phyloP scores from a whole-genome alignment of 768 basidiomycete species.

The Infundibulicybe gibba region DNA sequence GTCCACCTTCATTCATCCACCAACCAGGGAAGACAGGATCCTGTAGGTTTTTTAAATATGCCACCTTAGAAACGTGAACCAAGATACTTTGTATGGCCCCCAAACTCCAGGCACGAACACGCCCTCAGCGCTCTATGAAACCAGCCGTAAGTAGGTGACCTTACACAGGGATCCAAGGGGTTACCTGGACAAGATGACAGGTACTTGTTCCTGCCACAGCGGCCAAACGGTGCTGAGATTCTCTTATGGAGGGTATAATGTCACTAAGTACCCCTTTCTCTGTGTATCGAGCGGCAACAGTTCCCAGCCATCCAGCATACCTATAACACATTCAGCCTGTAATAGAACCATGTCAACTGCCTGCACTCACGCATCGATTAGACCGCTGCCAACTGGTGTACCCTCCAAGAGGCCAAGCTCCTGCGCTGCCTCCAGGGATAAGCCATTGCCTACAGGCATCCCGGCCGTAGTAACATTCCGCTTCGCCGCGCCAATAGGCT shows the following conservation, averaged over 20 bases:
- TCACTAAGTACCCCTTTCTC: slow-evolving; percentile 50
- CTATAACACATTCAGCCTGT: slow-evolving; percentile 24
- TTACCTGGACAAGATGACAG: slow-evolving; percentile 88
- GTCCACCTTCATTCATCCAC: slow-evolving; percentile 99
- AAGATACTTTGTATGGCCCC: slow-evolving; percentile 78
- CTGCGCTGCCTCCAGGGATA: slow-evolving; percentile 73
- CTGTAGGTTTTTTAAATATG: slow-evolving; percentile 25
- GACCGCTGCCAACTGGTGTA: slow-evolving; percentile 88
- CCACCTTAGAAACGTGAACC: background rate
- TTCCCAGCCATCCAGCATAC: slow-evolving; percentile 97
- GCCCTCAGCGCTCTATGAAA: slow-evolving; percentile 64
- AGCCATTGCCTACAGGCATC: slow-evolving; percentile 79
- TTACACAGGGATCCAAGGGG: background rate
- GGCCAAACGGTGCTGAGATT: slow-evolving; percentile 80
- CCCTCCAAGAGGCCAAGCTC: slow-evolving; percentile 85
- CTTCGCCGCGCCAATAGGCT: slow-evolving; percentile 65
- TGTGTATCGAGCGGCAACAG: slow-evolving; percentile 75
- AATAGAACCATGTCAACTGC: background rate
- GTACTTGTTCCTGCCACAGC: slow-evolving; percentile 96
- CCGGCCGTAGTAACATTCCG: slow-evolving; percentile 76
- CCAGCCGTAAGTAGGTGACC: background rate
- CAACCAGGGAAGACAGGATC: slow-evolving; percentile 89
- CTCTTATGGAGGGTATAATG: slow-evolving; percentile 58
- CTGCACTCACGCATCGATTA: slow-evolving; percentile 86
- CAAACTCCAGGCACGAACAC: slow-evolving; percentile 91